Percentiles rank a stretch among this genome's conserved stretches.
phyloP scores from a whole-genome alignment of 257 asterid genomes.

The Capsicum pubescens region DNA sequence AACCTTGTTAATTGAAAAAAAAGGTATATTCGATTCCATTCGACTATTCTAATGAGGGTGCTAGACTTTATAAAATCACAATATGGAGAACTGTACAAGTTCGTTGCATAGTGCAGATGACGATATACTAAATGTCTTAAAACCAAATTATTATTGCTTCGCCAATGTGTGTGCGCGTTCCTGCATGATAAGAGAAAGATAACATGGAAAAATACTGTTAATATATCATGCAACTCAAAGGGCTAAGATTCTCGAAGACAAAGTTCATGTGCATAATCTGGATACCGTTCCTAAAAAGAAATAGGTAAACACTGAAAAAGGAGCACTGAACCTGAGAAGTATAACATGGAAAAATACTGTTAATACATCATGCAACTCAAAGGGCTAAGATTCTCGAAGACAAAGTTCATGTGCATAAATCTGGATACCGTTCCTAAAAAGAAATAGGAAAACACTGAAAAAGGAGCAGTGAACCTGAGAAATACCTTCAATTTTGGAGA shows the following conservation, averaged over 20 bases:
- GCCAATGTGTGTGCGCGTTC: neutral
- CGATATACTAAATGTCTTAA: neutral
- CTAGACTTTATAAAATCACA: neutral
- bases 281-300: neutral
- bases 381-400: conserved; percentile 22
- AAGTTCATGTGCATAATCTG: conserved; percentile 9
- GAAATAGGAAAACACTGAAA: neutral
- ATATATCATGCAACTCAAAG: conserved; percentile 21
- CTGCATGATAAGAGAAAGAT: neutral
- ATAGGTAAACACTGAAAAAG: neutral
- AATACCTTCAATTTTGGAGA: conserved; percentile 66
- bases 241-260: conserved; percentile 23
- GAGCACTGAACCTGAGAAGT: conserved; percentile 26
- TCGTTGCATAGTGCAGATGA: neutral
- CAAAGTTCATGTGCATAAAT: conserved; percentile 11
- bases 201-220: conserved; percentile 24
- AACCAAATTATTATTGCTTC: conserved; percentile 9
- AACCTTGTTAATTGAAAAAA: neutral
- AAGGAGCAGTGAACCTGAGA: conserved; percentile 22
- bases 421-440: neutral
- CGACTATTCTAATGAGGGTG: neutral
- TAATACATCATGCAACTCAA: conserved; percentile 22
- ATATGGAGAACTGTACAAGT: conserved; percentile 5
- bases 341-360: conserved; percentile 27
- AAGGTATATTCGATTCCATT: conserved; percentile 7